phyloP scores from a whole-genome alignment of 352 stramenopile species.

The Phytophthora pseudosyringae region DNA sequence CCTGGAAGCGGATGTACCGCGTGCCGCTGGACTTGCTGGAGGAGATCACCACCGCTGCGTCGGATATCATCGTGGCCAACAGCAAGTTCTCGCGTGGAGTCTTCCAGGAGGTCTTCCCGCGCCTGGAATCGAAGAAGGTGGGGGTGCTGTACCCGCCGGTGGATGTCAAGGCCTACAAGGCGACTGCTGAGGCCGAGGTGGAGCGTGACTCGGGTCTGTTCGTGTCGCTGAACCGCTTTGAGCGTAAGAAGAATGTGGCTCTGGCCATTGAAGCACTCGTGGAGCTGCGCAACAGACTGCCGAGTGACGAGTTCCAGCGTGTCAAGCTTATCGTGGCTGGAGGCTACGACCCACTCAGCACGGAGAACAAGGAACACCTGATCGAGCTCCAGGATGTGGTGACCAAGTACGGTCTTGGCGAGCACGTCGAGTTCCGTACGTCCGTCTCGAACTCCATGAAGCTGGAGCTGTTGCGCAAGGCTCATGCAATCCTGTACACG shows the following conservation, averaged over 20 bases:
- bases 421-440: slow-evolving; percentile 88
- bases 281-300: slow-evolving; percentile 52
- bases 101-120: slow-evolving; percentile 91
- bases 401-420: slow-evolving; percentile 46
- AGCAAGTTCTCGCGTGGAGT: slow-evolving; percentile 94
- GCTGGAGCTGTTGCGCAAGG: slow-evolving; percentile 83
- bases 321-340: slow-evolving; percentile 94
- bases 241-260: slow-evolving; percentile 98
- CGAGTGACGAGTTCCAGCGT: slow-evolving; percentile 45
- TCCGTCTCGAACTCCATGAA: slow-evolving; percentile 91
- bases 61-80: slow-evolving; percentile 97
- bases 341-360: slow-evolving; percentile 95
- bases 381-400: slow-evolving; percentile 89
- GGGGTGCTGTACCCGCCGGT: slow-evolving; percentile 96
- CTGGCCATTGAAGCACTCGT: slow-evolving; percentile 88
- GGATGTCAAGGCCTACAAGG: slow-evolving; percentile 78
- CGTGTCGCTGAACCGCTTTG: slow-evolving; percentile 98
- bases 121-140: slow-evolving; percentile 57
- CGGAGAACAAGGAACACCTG: slow-evolving; percentile 97
- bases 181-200: slow-evolving; percentile 33
- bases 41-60: slow-evolving; percentile 92
- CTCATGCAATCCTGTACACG: slow-evolving; percentile 95
- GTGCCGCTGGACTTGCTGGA: slow-evolving; percentile 93
- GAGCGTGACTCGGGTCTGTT: slow-evolving; percentile 72
- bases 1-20: slow-evolving; percentile 91